These are phyloP conservation scores for Phoma sp. DNA, from an alignment of 2,329 filamentous ascomycete genomes.

Conservation along the genomic window DNA sequence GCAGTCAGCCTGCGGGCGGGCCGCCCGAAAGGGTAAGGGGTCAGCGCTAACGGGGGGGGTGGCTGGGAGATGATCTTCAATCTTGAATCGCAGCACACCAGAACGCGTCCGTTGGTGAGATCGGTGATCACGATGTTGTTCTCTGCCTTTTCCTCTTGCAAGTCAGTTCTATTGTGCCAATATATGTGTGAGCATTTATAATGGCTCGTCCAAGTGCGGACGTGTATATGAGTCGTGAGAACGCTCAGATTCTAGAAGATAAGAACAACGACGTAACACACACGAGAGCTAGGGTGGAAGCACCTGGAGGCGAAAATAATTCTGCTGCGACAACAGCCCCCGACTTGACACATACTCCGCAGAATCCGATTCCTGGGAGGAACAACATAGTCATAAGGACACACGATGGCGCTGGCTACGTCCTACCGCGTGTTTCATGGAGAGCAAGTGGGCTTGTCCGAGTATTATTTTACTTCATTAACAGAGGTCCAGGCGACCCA, in stretches of 20 bases:
- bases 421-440: constrained; percentile 8
- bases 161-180: too few species aligned
- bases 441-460: neutral
- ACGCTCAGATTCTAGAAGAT: neutral
- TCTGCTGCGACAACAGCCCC: neutral
- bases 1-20: neutral
- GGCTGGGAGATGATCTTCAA: constrained; percentile 13
- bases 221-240: neutral
- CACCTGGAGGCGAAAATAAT: neutral
- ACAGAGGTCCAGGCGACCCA: neutral
- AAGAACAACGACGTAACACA: neutral
- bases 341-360: neutral
- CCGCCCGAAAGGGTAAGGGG: constrained; percentile 2
- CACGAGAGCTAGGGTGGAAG: neutral
- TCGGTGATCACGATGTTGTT: neutral
- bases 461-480: neutral
- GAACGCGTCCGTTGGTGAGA: neutral
- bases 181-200: neutral
- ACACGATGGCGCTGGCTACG: constrained; percentile 9
- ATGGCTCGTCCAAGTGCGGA: neutral
- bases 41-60: constrained; percentile 10
- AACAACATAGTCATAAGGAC: constrained; percentile 1
- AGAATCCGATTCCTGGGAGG: too few species aligned
- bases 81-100: neutral
- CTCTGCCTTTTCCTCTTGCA: neutral